These are phyloP conservation scores for Ceratocystis cubensis DNA, from an alignment of 2,329 filamentous ascomycete genomes.

Conservation along the genomic window DNA sequence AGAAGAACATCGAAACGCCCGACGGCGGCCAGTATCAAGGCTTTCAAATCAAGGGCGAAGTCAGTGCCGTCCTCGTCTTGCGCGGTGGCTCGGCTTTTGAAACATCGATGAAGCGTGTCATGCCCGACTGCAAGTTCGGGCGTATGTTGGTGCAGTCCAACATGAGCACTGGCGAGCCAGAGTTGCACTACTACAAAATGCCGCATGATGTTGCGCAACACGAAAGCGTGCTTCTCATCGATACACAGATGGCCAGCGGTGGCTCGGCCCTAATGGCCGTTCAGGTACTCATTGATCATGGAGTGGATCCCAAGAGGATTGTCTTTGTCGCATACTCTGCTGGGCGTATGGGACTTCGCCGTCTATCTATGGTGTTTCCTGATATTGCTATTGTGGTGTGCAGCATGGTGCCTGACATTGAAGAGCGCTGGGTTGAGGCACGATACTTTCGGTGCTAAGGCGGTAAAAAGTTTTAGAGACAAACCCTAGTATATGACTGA, in stretches of 20 bases:
- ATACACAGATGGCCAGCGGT: slow-evolving; percentile 89
- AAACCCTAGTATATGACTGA: neutral
- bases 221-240: slow-evolving; percentile 71
- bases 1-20: slow-evolving; percentile 55
- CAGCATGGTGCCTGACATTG: slow-evolving; percentile 65
- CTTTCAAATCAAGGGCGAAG: slow-evolving; percentile 55
- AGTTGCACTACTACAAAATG: slow-evolving; percentile 78
- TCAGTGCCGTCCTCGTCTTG: slow-evolving; percentile 77
- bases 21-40: slow-evolving; percentile 58
- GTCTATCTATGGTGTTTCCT: slow-evolving; percentile 79
- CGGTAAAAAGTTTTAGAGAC: neutral
- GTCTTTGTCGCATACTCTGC: slow-evolving; percentile 90
- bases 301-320: slow-evolving; percentile 70
- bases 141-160: slow-evolving; percentile 86
- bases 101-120: slow-evolving; percentile 73
- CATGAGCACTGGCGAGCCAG: slow-evolving; percentile 72
- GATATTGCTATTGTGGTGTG: slow-evolving; percentile 77
- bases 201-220: slow-evolving; percentile 60
- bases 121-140: slow-evolving; percentile 84
- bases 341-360: slow-evolving; percentile 68
- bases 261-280: slow-evolving; percentile 85
- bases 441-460: slow-evolving; percentile 74
- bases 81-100: slow-evolving; percentile 83
- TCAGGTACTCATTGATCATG: slow-evolving; percentile 87
- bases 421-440: slow-evolving; percentile 81